Base-by-base conservation (phyloP, 116 monocot species). In the Zostera marina region DNA sequence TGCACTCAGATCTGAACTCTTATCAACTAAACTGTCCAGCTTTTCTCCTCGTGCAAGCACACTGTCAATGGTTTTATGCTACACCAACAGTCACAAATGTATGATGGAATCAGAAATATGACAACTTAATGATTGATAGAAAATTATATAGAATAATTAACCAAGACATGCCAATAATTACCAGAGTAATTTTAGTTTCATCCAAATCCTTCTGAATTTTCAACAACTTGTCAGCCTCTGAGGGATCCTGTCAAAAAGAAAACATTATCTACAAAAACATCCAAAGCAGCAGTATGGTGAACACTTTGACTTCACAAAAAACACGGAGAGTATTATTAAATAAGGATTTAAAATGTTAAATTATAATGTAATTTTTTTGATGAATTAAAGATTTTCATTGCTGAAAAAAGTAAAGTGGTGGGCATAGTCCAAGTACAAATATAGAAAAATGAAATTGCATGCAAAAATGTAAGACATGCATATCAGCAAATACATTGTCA, bases 11-110 rank as follows among this genome's bases (percentile, higher is more conserved):
- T 96, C 96, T 38, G 89, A 89, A 54, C 89, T 89, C 67, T 96
- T 96, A 76, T 96, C 96, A n/a, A 96, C 89, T 49, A 96, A 64
- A 63, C 85, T 89, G 74, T 89, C 85, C 69, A 96, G 63, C 55
- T 73, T 85, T 58, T 85, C 96, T n/a, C 89, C 89, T 70, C 85
- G 72, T 42, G 53, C 82, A 25, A 96, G 80, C 17, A 89, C 85
- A 62, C 96, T 96, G 13, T 88, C 94, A 63, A 96, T 89, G 10
- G 96, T 96, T 69, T 89, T 84, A 64, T 93, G 88, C 93, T 93
- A 79, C 69, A 81, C 7, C 58, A 63, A 40, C 49, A 20, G 64
- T 52, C 8, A 20, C 3, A 72, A 25, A 2, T 14, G 14, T 22
- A 44, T 12, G 17, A 46, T 14, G 45, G 22, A 61, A 46, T 47